Percentiles rank a stretch among this genome's conserved stretches.
Evolutionary conservation across 768 basidiomycete genomes (phyloP).

Genomic region (Boletus reticuloceps): DNA sequence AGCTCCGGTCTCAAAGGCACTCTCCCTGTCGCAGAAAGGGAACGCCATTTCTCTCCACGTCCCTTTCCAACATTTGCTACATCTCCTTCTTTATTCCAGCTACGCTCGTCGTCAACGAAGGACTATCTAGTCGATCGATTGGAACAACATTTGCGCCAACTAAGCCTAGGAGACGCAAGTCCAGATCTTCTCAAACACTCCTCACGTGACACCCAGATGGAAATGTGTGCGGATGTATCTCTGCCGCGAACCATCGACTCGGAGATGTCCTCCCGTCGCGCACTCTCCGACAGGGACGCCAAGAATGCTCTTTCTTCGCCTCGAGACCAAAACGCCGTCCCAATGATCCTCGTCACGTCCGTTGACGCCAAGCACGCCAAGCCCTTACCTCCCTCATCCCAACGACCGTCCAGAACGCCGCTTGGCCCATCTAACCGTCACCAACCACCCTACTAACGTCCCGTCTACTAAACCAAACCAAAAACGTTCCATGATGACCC

Average conservation of each 20-base stretch:
- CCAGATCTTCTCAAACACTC: neutral
- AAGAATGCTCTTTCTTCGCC: neutral
- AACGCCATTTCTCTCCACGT: neutral
- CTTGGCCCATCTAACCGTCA: constrained; percentile 9
- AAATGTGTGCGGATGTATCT: neutral
- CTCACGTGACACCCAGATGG: constrained; percentile 6
- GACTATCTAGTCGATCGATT: constrained; percentile 22
- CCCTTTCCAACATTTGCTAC: constrained; percentile 4
- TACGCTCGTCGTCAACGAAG: constrained; percentile 17
- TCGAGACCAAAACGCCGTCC: constrained; percentile 9
- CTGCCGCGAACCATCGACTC: neutral
- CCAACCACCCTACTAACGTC: constrained; percentile 7
- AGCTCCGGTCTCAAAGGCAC: neutral
- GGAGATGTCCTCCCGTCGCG: neutral
- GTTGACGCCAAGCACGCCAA: constrained; percentile 23
- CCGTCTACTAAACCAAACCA: neutral
- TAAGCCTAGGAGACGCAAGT: constrained; percentile 16
- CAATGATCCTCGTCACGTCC: constrained; percentile 25
- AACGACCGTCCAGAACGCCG: constrained; percentile 11
- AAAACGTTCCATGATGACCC: constrained; percentile 11
- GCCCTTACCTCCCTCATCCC: constrained; percentile 15
- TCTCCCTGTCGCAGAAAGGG: neutral
- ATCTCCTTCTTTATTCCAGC: constrained; percentile 18
- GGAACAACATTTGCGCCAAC: constrained; percentile 18
- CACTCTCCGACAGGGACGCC: neutral